Conservation (phyloP, 495 filamentous ascomycete species). For the Penicillium longicatenatum region DNA sequence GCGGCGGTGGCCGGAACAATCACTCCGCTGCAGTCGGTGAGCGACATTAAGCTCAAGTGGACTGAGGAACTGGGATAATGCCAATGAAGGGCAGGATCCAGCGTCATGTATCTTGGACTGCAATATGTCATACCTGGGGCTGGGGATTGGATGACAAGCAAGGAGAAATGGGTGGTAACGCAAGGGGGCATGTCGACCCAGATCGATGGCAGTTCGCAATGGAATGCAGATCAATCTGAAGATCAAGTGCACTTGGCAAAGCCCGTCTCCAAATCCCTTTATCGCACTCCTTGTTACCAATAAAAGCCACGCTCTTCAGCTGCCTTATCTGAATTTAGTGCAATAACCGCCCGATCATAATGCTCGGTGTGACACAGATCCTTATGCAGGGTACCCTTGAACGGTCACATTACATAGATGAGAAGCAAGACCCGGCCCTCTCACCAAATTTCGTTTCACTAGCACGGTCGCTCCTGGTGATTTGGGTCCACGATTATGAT, state of each 20-base stretch:
- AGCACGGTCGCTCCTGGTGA: not conserved
- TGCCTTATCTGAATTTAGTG: not conserved
- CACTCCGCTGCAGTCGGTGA: conserved; percentile 14
- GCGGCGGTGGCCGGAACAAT: not conserved
- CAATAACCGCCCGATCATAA: not conserved
- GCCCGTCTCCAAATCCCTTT: not conserved
- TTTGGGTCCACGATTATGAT: not conserved
- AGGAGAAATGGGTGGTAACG: conserved; percentile 23
- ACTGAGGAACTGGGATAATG: not conserved
- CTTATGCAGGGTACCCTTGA: not conserved
- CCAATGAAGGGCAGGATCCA: conserved; percentile 14
- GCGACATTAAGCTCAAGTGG: conserved; percentile 14
- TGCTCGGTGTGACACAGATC: not conserved
- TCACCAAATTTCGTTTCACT: not conserved
- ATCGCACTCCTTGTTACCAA: not conserved
- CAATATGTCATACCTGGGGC: conserved; percentile 21
- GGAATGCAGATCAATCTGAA: conserved; percentile 30
- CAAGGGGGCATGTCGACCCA: conserved; percentile 29
- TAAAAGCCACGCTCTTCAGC: not conserved
- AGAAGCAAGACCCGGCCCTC: too few relatives aligned
- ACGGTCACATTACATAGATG: not conserved
- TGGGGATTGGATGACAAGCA: conserved; percentile 22
- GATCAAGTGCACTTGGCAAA: not conserved
- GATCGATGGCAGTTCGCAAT: conserved; percentile 26
- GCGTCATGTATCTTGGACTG: conserved; percentile 19